Base-by-base conservation (phyloP, 495 filamentous ascomycete species). In the Chaetomium cochliodes region DNA sequence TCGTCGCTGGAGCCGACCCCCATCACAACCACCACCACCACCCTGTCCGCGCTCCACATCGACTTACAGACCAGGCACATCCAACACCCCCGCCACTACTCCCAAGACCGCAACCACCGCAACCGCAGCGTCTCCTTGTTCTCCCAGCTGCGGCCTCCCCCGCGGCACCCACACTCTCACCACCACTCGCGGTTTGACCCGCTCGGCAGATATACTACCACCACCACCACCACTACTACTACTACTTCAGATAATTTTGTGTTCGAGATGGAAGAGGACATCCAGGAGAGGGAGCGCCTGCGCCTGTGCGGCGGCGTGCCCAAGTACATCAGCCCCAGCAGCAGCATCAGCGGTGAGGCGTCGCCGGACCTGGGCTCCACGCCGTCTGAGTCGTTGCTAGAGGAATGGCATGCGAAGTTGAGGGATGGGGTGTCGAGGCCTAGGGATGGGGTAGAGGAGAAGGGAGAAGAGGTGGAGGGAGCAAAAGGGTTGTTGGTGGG, bases 251-350 rank as follows among this genome's bases (percentile, higher is more conserved):
- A 57, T 12, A 41, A n/a, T 57, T 25, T 58, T 8, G 15, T 58
- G 55, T 58, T 58, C 20, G 55, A 58, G 22, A 44, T 58, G 55
- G 55, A 58, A 15, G 55, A 58, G 55, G 55, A 58, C 1, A 44
- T 58, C 23, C 22, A 46, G 22, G 30, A 28, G 15, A 22, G 39
- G 22, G 16, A 28, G n/a, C n/a, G 12, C 3, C 12, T 42, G 20
- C 16, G 20, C 18, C 18, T 50, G 39, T 9, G 5, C 9, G 33
- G 33, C 33, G 33, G 5, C 33, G 33, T 57, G n/a, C 23, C 25
- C 9, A 57, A 57, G n/a, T 57, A 57, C 33, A 37, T 15, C 6
- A 18, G 3, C 0, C 9, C 3, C 33, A 1, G 33, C 33, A 37
- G 33, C 33, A 37, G 30, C 30, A 56, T 30, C 33, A 56, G 54